Conservation (phyloP, 2,329 filamentous ascomycete genomes). For the Exophiala lecanii-corni region DNA sequence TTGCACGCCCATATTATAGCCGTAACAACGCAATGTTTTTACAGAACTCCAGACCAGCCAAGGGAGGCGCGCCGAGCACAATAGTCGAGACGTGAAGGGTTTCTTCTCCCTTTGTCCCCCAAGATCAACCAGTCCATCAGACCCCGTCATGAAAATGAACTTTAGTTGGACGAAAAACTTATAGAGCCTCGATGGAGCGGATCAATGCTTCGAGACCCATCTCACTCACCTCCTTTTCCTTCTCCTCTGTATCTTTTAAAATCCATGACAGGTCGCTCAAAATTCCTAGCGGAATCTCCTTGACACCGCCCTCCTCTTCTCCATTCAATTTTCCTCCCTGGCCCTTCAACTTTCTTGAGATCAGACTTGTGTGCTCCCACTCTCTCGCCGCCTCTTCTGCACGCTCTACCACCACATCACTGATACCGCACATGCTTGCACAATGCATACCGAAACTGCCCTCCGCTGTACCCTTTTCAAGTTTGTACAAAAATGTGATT, state of each 20-base stretch:
- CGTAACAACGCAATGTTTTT: too few species aligned
- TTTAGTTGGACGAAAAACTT: too few species aligned
- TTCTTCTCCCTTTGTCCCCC: too few species aligned
- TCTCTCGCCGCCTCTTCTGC: slow-evolving; percentile 84
- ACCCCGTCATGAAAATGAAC: too few species aligned
- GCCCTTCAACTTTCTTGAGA: slow-evolving; percentile 69
- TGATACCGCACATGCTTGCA: slow-evolving; percentile 95
- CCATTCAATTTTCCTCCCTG: slow-evolving; percentile 58
- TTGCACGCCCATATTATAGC: too few species aligned
- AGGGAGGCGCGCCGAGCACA: too few species aligned
- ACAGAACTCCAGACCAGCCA: too few species aligned
- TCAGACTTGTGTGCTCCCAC: slow-evolving; percentile 90
- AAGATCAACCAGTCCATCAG: too few species aligned
- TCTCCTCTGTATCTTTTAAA: slow-evolving; percentile 18
- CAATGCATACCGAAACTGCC: slow-evolving; percentile 99
- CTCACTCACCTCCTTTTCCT: slow-evolving; percentile 44
- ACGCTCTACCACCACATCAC: slow-evolving; percentile 71
- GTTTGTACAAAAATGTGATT: slow-evolving; percentile 95
- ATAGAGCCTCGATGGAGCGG: slow-evolving; percentile 21
- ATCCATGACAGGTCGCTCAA: slow-evolving; percentile 26
- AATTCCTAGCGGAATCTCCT: slow-evolving; percentile 22
- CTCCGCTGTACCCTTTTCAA: slow-evolving; percentile 90
- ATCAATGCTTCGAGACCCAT: slow-evolving; percentile 54
- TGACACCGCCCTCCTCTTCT: slow-evolving; percentile 51
- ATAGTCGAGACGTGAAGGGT: too few species aligned